Evolutionary conservation across 805 yeast species (phyloP).

Genomic region (Blastobotrys parvus): DNA sequence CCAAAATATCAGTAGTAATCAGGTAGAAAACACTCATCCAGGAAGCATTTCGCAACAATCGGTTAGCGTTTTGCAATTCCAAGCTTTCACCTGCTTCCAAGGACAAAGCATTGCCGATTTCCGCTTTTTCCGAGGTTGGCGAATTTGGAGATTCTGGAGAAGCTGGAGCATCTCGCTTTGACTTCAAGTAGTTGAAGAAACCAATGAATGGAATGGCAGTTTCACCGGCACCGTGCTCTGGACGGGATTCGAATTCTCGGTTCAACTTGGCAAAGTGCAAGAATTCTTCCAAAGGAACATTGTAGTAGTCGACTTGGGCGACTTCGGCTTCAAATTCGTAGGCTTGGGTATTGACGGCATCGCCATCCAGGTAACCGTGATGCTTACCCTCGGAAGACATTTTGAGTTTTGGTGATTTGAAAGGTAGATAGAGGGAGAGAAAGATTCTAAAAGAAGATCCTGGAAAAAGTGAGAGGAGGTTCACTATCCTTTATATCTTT

Average conservation of each 20-base stretch:
- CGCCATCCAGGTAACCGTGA: no score
- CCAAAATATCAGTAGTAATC: slow-evolving; percentile 41
- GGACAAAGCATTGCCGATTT: background rate
- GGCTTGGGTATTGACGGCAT: slow-evolving; percentile 7
- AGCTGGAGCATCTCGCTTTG: slow-evolving; percentile 3
- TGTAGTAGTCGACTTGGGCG: background rate
- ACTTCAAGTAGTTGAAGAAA: slow-evolving; percentile 3
- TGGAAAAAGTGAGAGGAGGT: no score
- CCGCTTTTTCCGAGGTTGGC: slow-evolving; percentile 3
- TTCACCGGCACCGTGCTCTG: slow-evolving; percentile 8
- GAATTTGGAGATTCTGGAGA: background rate
- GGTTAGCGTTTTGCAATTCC: slow-evolving; percentile 11
- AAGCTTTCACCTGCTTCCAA: slow-evolving; percentile 1
- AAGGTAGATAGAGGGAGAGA: no score
- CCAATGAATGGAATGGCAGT: slow-evolving; percentile 11
- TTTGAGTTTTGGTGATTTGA: no score
- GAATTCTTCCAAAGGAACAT: slow-evolving; percentile 18
- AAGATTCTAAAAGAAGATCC: no score
- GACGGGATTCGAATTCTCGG: slow-evolving; percentile 13
- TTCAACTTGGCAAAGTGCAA: slow-evolving; percentile 15
- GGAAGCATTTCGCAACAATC: slow-evolving; percentile 18
- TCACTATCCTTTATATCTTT: no score
- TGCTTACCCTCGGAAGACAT: background rate
- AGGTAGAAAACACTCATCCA: slow-evolving; percentile 34
- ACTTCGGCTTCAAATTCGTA: slow-evolving; percentile 7